Percentiles rank a stretch among this genome's conserved stretches.
phyloP scores from a whole-genome alignment of 1,284 basidiomycete species.

The Baeospora myosura region DNA sequence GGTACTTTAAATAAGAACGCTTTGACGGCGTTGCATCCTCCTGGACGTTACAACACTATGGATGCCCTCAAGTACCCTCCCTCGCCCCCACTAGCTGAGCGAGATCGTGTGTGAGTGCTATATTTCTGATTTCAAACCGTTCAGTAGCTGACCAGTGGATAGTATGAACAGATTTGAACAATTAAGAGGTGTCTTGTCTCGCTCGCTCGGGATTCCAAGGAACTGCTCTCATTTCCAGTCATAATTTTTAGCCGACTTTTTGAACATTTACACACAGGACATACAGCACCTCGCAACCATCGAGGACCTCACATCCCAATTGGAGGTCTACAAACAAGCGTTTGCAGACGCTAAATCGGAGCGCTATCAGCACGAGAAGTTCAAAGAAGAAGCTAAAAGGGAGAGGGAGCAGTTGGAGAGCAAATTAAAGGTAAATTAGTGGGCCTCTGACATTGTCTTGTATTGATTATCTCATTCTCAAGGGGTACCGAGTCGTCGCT shows the following conservation, averaged over 20 bases:
- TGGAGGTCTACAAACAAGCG: conserved; percentile 33
- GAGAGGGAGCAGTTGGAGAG: conserved; percentile 30
- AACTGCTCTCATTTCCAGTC: background rate
- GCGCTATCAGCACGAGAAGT: conserved; percentile 23
- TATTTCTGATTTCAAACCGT: too few species aligned
- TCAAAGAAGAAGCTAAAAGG: conserved; percentile 27
- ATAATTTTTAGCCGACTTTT: conserved; percentile 21
- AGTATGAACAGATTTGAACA: too few species aligned
- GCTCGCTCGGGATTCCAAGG: background rate
- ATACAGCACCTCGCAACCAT: conserved; percentile 23
- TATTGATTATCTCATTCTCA: too few species aligned
- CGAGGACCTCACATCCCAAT: conserved; percentile 27
- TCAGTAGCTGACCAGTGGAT: too few species aligned
- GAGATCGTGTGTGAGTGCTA: too few species aligned
- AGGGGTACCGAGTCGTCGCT: too few species aligned
- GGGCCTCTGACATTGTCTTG: too few species aligned
- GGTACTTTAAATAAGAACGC: too few species aligned
- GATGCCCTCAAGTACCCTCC: too few species aligned
- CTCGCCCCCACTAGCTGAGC: too few species aligned
- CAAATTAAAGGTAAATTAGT: conserved; percentile 31
- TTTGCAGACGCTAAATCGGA: conserved; percentile 29
- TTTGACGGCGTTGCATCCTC: too few species aligned
- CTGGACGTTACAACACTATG: too few species aligned
- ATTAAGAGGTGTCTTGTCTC: conserved; percentile 5
- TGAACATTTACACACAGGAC: conserved; percentile 21